Evolutionary conservation across 2,329 filamentous ascomycete species (phyloP).

Genomic region (Emericellopsis cladophorae): DNA sequence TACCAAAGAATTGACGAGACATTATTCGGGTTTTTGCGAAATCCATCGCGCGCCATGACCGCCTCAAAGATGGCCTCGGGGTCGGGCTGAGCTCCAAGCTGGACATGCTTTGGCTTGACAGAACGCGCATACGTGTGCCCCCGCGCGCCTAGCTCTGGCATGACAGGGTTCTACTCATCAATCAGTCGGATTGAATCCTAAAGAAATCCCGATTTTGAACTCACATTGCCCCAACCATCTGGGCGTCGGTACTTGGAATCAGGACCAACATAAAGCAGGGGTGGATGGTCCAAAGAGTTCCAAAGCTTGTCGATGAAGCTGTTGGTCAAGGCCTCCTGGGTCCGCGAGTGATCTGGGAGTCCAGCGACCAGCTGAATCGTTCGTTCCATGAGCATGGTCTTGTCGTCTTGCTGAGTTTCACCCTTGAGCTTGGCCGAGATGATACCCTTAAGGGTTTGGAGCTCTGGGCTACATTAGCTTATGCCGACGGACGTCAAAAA

Average conservation of each 20-base stretch:
- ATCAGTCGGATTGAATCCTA: not conserved
- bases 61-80: constrained; percentile 50
- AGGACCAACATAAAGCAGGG: constrained; percentile 49
- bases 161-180: constrained; percentile 41
- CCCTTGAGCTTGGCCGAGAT: constrained; percentile 52
- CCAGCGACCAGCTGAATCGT: constrained; percentile 58
- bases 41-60: constrained; percentile 39
- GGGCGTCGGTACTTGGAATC: constrained; percentile 53
- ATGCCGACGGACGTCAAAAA: not conserved
- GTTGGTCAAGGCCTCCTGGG: constrained; percentile 51
- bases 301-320: constrained; percentile 57
- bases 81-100: constrained; percentile 55
- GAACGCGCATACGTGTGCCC: constrained; percentile 55
- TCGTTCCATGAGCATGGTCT: constrained; percentile 65
- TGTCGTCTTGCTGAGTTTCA: constrained; percentile 54
- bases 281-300: constrained; percentile 61
- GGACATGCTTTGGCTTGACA: constrained; percentile 43
- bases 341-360: constrained; percentile 48
- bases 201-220: not conserved
- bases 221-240: constrained; percentile 53
- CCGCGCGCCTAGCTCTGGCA: constrained; percentile 54
- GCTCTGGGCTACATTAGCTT: constrained; percentile 26
- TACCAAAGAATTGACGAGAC: constrained; percentile 62
- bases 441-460: constrained; percentile 49
- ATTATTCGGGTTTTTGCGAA: constrained; percentile 54